Evolutionary conservation across 2,329 filamentous ascomycete species (phyloP).

Genomic region (Bisporella sp.): DNA sequence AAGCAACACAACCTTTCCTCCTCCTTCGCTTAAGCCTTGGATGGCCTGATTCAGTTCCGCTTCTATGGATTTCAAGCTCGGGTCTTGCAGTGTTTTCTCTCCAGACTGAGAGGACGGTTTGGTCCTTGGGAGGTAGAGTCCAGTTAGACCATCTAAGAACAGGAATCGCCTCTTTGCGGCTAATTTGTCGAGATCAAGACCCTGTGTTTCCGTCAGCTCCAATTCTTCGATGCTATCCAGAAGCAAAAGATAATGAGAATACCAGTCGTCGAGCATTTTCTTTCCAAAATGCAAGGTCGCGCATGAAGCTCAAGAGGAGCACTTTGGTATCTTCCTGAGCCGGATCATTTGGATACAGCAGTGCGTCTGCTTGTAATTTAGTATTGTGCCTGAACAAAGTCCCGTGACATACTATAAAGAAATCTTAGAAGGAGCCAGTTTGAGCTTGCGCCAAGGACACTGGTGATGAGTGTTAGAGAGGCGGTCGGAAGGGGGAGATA

Average conservation of each 20-base stretch:
- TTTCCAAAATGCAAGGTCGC: constrained; percentile 73
- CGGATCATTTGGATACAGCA: constrained; percentile 22
- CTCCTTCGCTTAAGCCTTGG: constrained; percentile 8
- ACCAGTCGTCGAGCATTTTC: constrained; percentile 63
- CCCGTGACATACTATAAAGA: constrained; percentile 27
- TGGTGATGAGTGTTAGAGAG: constrained; percentile 60
- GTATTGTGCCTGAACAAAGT: background rate
- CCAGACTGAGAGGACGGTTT: constrained; percentile 1
- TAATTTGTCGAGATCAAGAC: constrained; percentile 61
- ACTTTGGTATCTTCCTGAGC: constrained; percentile 41
- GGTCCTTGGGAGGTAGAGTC: constrained; percentile 17
- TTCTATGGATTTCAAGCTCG: constrained; percentile 12
- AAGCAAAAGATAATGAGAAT: constrained; percentile 11
- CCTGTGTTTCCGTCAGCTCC: constrained; percentile 35
- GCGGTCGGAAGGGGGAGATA: constrained; percentile 52
- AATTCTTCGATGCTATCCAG: no score
- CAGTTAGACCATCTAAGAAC: constrained; percentile 61
- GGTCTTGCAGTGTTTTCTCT: constrained; percentile 11
- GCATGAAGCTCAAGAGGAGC: constrained; percentile 76
- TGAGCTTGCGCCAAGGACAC: constrained; percentile 55
- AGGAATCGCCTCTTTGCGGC: constrained; percentile 52
- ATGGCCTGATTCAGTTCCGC: constrained; percentile 15
- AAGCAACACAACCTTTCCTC: constrained; percentile 47
- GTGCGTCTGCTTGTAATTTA: background rate
- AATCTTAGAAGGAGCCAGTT: constrained; percentile 60